Percentiles rank a stretch among this genome's conserved stretches.
These are phyloP conservation scores for Amylocystis lapponica DNA, from an alignment of 768 basidiomycete species.

Conservation along the genomic window DNA sequence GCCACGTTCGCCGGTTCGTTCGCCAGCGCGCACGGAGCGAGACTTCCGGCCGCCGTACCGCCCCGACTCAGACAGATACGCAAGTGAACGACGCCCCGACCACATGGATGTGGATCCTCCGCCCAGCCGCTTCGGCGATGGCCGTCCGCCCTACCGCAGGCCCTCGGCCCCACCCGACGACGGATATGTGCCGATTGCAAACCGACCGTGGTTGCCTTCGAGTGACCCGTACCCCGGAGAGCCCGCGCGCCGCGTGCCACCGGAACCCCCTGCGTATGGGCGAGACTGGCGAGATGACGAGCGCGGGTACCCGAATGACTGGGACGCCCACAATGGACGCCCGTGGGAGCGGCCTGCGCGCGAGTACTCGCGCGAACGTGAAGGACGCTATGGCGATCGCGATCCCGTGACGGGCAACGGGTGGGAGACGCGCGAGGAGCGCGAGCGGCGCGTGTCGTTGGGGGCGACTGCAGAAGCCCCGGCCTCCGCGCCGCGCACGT, in stretches of 20 bases:
- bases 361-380: slow-evolving; percentile 14
- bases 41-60: slow-evolving; percentile 7
- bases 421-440: slow-evolving; percentile 27
- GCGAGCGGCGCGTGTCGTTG: slow-evolving; percentile 20
- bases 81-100: slow-evolving; percentile 17
- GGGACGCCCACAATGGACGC: slow-evolving; percentile 11
- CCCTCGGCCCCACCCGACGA: slow-evolving; percentile 15
- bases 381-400: slow-evolving; percentile 14
- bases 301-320: slow-evolving; percentile 14
- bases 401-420: slow-evolving; percentile 9
- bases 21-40: slow-evolving; percentile 14
- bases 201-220: slow-evolving; percentile 14
- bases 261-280: slow-evolving; percentile 8
- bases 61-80: slow-evolving; percentile 17
- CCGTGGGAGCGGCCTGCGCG: slow-evolving; percentile 15
- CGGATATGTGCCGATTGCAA: slow-evolving; percentile 5
- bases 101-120: slow-evolving; percentile 21
- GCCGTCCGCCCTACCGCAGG: slow-evolving; percentile 14
- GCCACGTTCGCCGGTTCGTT: slow-evolving; percentile 13
- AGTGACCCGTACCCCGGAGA: slow-evolving; percentile 15
- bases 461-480: slow-evolving; percentile 6
- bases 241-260: slow-evolving; percentile 8
- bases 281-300: slow-evolving; percentile 19
- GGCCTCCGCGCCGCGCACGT: slow-evolving; percentile 10
- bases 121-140: slow-evolving; percentile 5